phyloP scores from a whole-genome alignment of 2,329 filamentous ascomycete genomes.

The Xylariaceae sp. region DNA sequence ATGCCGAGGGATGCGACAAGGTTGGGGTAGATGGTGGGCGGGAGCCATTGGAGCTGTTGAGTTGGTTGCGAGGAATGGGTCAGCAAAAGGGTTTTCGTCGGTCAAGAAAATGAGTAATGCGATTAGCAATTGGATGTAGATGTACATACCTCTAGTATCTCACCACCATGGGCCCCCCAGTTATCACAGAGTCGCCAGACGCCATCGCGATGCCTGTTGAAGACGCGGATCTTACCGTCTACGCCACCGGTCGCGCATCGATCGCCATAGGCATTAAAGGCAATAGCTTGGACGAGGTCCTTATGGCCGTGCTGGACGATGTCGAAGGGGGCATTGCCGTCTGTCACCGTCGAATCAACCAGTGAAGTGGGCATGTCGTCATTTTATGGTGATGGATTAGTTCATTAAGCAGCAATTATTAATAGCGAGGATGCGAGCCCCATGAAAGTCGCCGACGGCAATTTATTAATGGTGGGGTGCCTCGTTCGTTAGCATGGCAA shows the following conservation, averaged over 20 bases:
- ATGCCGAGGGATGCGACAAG: constrained; percentile 84
- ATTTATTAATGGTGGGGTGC: too few relatives aligned
- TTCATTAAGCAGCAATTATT: too few relatives aligned
- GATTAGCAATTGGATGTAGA: neutral
- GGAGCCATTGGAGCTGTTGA: constrained; percentile 82
- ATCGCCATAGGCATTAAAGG: constrained; percentile 89
- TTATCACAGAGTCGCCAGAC: constrained; percentile 79
- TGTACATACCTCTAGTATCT: constrained; percentile 72
- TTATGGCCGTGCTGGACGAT: constrained; percentile 71
- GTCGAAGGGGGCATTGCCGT: constrained; percentile 48
- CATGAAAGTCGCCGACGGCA: too few relatives aligned
- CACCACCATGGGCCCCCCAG: constrained; percentile 85
- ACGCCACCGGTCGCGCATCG: constrained; percentile 88
- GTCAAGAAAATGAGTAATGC: too few relatives aligned
- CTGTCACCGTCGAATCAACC: constrained; percentile 19
- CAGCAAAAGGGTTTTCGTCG: too few relatives aligned
- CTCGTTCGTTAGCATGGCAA: too few relatives aligned
- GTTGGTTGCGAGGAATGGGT: too few relatives aligned
- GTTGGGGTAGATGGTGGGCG: constrained; percentile 80
- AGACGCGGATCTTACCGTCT: constrained; percentile 89
- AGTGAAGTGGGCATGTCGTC: constrained; percentile 21
- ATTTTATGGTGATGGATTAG: constrained; percentile 12
- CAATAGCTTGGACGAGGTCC: constrained; percentile 77
- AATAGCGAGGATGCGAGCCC: too few relatives aligned
- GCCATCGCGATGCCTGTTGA: constrained; percentile 75